Evolutionary conservation across 768 basidiomycete species (phyloP), one percentile per base, ranked within the genome.

Genomic region (Podaxis sp.): DNA sequence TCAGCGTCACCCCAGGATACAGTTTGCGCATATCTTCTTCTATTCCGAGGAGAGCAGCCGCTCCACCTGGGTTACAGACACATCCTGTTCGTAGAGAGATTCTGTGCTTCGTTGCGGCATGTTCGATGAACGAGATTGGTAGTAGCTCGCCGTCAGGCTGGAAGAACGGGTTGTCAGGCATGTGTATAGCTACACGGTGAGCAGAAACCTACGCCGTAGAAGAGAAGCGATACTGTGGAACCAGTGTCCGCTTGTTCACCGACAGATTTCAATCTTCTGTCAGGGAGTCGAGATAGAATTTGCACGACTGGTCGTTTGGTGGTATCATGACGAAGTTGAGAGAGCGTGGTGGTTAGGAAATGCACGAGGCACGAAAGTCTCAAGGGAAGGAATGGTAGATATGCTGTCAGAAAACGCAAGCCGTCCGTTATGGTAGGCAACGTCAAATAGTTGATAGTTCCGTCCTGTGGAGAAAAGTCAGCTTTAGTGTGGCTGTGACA

Each of bases 51-150:
- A 94, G 74, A 4, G 88, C 83, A 0, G 90, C 85, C 0, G 91
- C 89, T 17, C 86, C 92, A 9, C 93, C 93, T 15, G 92, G 90
- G 66, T 94, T 94, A 70, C 93, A 94, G 85, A 93, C 88, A 72
- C 92, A 94, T 0, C 92, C 92, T 2, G 91, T 91, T 47, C 92
- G 86, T 36, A 94, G 74, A 17, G 91, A 92, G 61, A 94, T 87
- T 55, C 80, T 83, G 65, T 82, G 79, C 57, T 73, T 77, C 17
- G 86, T 80, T 13, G 91, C 90, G 0, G 87, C 80, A 66, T 87
- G 78, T 69, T 90, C 90, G 67, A 93, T 80, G 73, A 91, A 91
- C 2, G 85, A 85, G 64, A 88, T 87, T 0, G 90, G 84, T 4
- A 91, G 75, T 77, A 87, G 83, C 46, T 85, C 81, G 15, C 89